Evolutionary conservation across 2,329 filamentous ascomycete species (phyloP).

Genomic region (Aspergillus floridensis): DNA sequence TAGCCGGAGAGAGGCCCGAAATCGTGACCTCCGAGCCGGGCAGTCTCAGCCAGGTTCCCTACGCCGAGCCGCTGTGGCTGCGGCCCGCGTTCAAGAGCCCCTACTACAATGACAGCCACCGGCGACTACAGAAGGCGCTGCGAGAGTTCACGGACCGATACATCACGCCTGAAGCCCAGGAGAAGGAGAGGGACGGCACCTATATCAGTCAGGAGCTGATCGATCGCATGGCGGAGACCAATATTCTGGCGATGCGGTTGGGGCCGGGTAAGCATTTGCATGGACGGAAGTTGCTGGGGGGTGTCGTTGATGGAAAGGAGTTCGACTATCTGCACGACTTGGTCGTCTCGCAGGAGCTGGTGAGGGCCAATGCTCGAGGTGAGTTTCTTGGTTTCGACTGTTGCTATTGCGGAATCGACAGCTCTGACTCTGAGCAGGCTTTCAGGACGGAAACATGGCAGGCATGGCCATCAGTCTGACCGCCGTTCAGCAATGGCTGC

Average conservation of each 20-base stretch:
- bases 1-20: constrained; percentile 72
- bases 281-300: constrained; percentile 65
- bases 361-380: constrained; percentile 66
- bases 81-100: constrained; percentile 72
- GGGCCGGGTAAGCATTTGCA: constrained; percentile 80
- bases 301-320: constrained; percentile 70
- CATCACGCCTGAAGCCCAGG: constrained; percentile 70
- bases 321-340: constrained; percentile 88
- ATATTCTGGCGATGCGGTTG: constrained; percentile 76
- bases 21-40: constrained; percentile 68
- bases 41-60: constrained; percentile 73
- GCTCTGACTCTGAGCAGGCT: constrained; percentile 45
- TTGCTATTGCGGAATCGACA: not conserved
- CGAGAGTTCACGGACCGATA: constrained; percentile 70
- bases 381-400: not conserved
- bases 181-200: constrained; percentile 71
- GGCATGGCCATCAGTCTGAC: constrained; percentile 82
- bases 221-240: constrained; percentile 70
- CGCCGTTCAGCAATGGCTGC: constrained; percentile 75
- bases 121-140: constrained; percentile 64
- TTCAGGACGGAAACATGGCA: constrained; percentile 82
- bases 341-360: constrained; percentile 70
- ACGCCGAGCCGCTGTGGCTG: constrained; percentile 82
- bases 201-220: constrained; percentile 70
- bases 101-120: constrained; percentile 76